phyloP scores from a whole-genome alignment of 75 land plant species.

The Picea glauca region DNA sequence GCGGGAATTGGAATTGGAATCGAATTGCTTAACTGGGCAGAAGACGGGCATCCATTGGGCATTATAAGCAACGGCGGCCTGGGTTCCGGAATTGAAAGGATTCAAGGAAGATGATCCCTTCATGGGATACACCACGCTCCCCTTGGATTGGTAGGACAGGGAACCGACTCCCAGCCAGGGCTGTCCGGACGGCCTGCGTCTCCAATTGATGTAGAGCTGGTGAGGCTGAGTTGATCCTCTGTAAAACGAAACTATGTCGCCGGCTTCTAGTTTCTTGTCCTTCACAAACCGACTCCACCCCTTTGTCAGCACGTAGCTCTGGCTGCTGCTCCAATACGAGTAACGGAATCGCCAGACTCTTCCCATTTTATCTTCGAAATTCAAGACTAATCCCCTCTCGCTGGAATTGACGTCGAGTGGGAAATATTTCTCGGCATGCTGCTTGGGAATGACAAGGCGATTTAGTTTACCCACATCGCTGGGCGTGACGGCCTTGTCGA shows the following conservation, averaged over 20 bases:
- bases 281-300: constrained; percentile 84
- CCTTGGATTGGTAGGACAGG: background rate
- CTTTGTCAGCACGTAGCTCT: constrained; percentile 70
- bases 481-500: constrained; percentile 24
- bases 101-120: too few relatives aligned
- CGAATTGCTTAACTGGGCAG: background rate
- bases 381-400: constrained; percentile 25
- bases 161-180: background rate
- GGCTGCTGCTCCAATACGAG: constrained; percentile 86
- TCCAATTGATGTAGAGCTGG: constrained; percentile 28
- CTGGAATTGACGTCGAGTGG: background rate
- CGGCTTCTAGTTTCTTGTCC: constrained; percentile 56
- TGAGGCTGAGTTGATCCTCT: constrained; percentile 1
- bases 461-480: constrained; percentile 30
- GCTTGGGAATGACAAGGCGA: constrained; percentile 26
- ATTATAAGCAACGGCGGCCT: background rate
- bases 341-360: constrained; percentile 63
- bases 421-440: constrained; percentile 25
- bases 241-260: constrained; percentile 54
- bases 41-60: constrained; percentile 1
- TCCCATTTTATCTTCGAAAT: constrained; percentile 42
- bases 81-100: too few relatives aligned
- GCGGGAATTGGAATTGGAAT: too few relatives aligned
- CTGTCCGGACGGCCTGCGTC: background rate
- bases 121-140: too few relatives aligned